phyloP scores from a whole-genome alignment of 306 rosid genomes.

The Quercus engelmannii region DNA sequence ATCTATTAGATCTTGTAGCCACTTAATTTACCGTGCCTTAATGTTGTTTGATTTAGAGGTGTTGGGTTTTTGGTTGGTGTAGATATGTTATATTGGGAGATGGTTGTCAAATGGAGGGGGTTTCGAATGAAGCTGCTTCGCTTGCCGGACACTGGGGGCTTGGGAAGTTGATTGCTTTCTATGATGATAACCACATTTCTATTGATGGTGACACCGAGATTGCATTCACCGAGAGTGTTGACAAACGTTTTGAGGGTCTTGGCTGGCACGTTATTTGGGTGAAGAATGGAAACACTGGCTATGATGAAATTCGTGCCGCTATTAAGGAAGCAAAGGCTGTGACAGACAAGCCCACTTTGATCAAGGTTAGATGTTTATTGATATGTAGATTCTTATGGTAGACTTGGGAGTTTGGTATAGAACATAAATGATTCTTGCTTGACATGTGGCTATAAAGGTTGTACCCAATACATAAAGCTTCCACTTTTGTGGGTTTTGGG shows the following conservation, averaged over 20 bases:
- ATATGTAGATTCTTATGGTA: conserved; percentile 5
- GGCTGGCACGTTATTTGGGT: conserved; percentile 99
- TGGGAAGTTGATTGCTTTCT: conserved; percentile 91
- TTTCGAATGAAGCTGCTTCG: conserved; percentile 84
- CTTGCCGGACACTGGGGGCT: conserved; percentile 99
- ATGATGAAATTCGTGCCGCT: conserved; percentile 95
- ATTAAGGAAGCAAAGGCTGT: conserved; percentile 92
- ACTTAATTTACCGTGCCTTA: background rate
- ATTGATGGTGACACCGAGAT: conserved; percentile 94
- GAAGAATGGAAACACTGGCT: conserved; percentile 93
- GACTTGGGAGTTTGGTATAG: background rate
- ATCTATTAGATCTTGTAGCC: conserved; percentile 3
- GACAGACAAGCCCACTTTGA: conserved; percentile 84
- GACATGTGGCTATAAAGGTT: no score
- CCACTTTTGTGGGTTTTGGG: no score
- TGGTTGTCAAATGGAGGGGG: conserved; percentile 99
- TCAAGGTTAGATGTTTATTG: conserved; percentile 59
- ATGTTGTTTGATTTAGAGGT: conserved; percentile 5
- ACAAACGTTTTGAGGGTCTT: conserved; percentile 84
- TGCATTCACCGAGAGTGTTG: conserved; percentile 91
- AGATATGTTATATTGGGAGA: conserved; percentile 86
- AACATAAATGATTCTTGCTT: no score
- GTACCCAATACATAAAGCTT: no score
- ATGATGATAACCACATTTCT: conserved; percentile 98
- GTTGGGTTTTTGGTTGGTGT: conserved; percentile 13